These are phyloP conservation scores for Ramaria rubella DNA, from an alignment of 768 basidiomycete genomes.

Conservation along the genomic window DNA sequence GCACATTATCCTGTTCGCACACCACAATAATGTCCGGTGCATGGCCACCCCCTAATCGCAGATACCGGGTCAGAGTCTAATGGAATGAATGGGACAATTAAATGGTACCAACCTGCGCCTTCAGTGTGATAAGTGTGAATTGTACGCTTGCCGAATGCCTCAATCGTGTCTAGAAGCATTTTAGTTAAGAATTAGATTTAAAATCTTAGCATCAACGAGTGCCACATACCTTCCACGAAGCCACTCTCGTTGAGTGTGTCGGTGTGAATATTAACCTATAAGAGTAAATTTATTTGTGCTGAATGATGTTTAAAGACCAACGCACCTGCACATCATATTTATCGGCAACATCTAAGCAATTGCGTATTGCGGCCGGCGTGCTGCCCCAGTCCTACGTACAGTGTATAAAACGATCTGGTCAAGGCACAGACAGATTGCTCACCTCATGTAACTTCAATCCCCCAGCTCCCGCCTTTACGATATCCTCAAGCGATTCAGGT, in stretches of 20 bases:
- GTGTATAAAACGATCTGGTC: background rate
- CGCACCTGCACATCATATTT: slow-evolving; percentile 89
- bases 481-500: slow-evolving; percentile 63
- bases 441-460: slow-evolving; percentile 91
- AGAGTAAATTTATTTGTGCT: background rate
- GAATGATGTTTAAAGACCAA: background rate
- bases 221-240: slow-evolving; percentile 78
- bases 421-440: background rate
- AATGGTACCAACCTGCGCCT: slow-evolving; percentile 61
- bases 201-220: slow-evolving; percentile 7
- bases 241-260: slow-evolving; percentile 97
- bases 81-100: background rate
- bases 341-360: slow-evolving; percentile 75
- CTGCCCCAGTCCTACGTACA: slow-evolving; percentile 75
- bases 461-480: slow-evolving; percentile 75
- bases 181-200: too few relatives aligned
- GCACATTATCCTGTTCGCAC: slow-evolving; percentile 79
- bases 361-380: slow-evolving; percentile 76
- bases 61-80: too few relatives aligned
- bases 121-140: slow-evolving; percentile 98
- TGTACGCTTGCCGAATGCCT: slow-evolving; percentile 81
- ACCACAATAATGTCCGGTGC: slow-evolving; percentile 99
- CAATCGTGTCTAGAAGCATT: slow-evolving; percentile 71
- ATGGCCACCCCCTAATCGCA: slow-evolving; percentile 93
- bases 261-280: slow-evolving; percentile 86